Conservation (phyloP, 306 rosid genomes). For the Crotalaria pallida region DNA sequence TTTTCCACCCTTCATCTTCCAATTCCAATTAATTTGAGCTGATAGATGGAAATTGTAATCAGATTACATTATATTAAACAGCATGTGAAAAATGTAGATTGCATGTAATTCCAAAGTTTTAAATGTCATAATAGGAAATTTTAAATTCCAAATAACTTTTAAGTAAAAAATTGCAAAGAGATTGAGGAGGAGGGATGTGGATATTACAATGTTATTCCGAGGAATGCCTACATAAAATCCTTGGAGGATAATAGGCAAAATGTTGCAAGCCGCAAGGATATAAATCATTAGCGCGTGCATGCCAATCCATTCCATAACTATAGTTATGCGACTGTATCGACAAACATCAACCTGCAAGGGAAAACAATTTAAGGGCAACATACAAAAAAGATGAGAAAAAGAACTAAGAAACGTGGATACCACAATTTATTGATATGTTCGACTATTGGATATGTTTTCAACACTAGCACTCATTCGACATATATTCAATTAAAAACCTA, state of each 20-base stretch:
- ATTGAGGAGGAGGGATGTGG: not conserved
- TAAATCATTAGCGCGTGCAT: conserved; percentile 79
- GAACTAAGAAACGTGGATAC: no score
- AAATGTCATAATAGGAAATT: not conserved
- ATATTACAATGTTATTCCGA: conserved; percentile 68
- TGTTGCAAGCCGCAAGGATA: conserved; percentile 75
- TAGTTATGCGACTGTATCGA: conserved; percentile 49
- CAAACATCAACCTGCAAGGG: conserved; percentile 77
- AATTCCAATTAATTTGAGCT: conserved; percentile 61
- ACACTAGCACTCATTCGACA: no score
- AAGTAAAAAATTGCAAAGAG: not conserved
- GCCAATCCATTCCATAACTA: conserved; percentile 86
- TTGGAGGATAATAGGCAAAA: conserved; percentile 73
- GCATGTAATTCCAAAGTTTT: not conserved
- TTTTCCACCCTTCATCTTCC: conserved; percentile 32
- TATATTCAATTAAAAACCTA: no score
- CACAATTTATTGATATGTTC: no score
- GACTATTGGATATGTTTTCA: no score
- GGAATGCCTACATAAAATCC: conserved; percentile 82
- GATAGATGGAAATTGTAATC: not conserved
- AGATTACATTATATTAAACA: not conserved
- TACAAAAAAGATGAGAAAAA: no score
- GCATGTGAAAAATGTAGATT: not conserved
- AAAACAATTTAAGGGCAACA: no score
- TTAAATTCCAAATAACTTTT: no score